Evolutionary conservation across 2,329 filamentous ascomycete species (phyloP).

Genomic region (Leptographium galeiforme): DNA sequence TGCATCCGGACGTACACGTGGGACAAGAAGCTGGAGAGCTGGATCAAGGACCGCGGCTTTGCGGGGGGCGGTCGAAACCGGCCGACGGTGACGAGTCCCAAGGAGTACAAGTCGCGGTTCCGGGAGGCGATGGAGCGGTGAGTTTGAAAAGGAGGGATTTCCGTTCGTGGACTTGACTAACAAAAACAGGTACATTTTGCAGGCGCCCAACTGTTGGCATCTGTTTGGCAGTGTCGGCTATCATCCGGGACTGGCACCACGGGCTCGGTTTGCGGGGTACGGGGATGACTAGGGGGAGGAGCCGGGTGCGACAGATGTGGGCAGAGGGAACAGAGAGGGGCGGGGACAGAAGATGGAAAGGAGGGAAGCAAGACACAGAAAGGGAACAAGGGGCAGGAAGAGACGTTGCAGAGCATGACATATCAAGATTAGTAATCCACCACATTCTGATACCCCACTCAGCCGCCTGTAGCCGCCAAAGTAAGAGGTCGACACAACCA

Average conservation of each 20-base stretch:
- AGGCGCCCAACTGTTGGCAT: constrained; percentile 66
- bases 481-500: constrained; percentile 22
- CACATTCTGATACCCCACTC: neutral
- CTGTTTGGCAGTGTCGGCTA: constrained; percentile 35
- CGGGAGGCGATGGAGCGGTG: constrained; percentile 65
- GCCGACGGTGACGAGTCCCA: constrained; percentile 91
- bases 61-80: constrained; percentile 63
- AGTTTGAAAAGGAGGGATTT: no score
- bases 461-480: neutral
- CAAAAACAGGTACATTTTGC: constrained; percentile 46
- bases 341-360: neutral
- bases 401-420: neutral
- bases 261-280: constrained; percentile 10
- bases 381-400: neutral
- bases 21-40: constrained; percentile 99
- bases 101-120: constrained; percentile 94
- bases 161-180: neutral
- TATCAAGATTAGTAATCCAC: neutral
- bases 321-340: neutral
- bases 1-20: constrained; percentile 98
- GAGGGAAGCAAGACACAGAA: no score
- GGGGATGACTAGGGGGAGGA: neutral
- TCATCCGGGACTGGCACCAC: constrained; percentile 6
- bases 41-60: constrained; percentile 95
- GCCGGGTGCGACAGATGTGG: no score